Conservation (phyloP, 2,329 filamentous ascomycete genomes). For the Colletotrichum camelliae region DNA sequence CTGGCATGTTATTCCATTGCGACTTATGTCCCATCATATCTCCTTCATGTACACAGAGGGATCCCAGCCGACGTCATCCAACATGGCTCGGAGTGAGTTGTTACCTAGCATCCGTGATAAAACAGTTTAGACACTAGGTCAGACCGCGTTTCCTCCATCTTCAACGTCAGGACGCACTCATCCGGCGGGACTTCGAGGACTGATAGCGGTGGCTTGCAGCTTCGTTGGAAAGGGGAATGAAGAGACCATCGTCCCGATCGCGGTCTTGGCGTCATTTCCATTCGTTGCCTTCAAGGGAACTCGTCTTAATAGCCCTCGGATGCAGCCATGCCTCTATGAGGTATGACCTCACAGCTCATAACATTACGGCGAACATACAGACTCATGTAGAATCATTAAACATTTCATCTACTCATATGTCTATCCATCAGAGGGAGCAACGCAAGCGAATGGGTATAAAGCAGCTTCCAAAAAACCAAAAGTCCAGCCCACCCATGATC, state of each 20-base stretch:
- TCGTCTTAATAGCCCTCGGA: not conserved
- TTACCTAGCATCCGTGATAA: not conserved
- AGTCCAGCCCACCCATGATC: not conserved
- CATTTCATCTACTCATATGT: not conserved
- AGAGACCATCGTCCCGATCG: not conserved
- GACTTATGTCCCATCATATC: no score
- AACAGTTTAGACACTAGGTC: rapidly evolving
- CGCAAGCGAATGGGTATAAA: not conserved
- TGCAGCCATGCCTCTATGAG: not conserved
- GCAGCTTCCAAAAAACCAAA: not conserved
- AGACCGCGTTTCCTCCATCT: not conserved
- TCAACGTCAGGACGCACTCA: not conserved
- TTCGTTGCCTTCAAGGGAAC: not conserved
- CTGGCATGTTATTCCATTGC: no score
- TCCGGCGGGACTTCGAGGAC: not conserved
- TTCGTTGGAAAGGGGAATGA: not conserved
- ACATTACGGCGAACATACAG: not conserved
- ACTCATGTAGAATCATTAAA: not conserved
- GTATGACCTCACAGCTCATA: not conserved
- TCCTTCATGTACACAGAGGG: no score
- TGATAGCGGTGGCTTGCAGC: not conserved
- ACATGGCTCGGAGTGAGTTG: not conserved
- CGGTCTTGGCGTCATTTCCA: not conserved
- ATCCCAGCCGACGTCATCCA: not conserved
- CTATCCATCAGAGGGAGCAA: not conserved